A percentile compares a stretch with the other conserved stretches of the same genome.
Conservation (phyloP, 768 basidiomycete genomes). For the Amanita jacksonii region DNA sequence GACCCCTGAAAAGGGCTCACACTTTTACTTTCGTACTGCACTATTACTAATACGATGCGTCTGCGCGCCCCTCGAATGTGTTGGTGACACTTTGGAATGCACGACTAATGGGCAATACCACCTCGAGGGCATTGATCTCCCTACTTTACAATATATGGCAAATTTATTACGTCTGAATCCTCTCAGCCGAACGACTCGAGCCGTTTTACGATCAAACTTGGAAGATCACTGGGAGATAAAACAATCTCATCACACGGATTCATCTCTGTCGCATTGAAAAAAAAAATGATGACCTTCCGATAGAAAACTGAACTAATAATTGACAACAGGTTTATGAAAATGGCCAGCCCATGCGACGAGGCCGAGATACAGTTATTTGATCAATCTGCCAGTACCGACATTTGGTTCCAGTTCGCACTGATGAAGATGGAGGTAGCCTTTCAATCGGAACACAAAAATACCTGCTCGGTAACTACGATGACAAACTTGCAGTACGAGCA, state of each 20-base stretch:
- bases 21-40: too few species aligned
- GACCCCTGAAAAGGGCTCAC: too few species aligned
- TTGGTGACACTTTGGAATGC: constrained; percentile 11
- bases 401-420: constrained; percentile 1
- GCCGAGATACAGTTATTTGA: constrained; percentile 4
- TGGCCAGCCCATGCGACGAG: constrained; percentile 1
- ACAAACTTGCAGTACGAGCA: too few species aligned
- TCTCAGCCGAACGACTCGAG: constrained; percentile 7
- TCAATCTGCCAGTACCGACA: background rate
- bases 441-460: too few species aligned
- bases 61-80: too few species aligned
- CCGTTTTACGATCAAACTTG: constrained; percentile 8
- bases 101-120: constrained; percentile 8
- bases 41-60: too few species aligned
- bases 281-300: constrained; percentile 5
- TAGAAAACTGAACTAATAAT: constrained; percentile 5
- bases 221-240: constrained; percentile 7
- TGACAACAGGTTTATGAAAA: constrained; percentile 7
- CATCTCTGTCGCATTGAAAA: constrained; percentile 9
- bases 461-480: too few species aligned
- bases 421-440: too few species aligned
- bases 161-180: constrained; percentile 7
- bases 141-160: constrained; percentile 6
- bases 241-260: constrained; percentile 5
- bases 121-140: constrained; percentile 6